Base-by-base conservation (phyloP, 129 eudicot species). In the Apium graveolens region DNA sequence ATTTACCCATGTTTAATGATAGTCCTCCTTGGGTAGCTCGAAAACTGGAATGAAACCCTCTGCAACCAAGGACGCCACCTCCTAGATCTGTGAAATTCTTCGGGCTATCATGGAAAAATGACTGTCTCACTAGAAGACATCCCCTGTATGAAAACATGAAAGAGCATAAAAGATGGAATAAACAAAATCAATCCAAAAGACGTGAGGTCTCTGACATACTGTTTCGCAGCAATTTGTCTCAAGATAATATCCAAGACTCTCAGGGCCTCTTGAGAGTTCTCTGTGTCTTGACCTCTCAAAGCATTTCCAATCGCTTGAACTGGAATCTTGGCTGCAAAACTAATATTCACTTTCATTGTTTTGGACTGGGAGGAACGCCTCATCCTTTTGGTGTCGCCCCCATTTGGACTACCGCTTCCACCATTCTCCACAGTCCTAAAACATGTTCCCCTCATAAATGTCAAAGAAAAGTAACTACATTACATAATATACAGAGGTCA, bases 31-130 rank as follows among this genome's bases (percentile, higher is more conserved):
- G 95, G 27, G 96, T 86, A 13, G 92, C 83, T 11, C 95, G 89
- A 41, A 93, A 93, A 76, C 98, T 93, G 1, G 97, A 91, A 76
- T 91, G 96, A 21, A 89, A 93, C 11, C 98, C 98, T 37, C 98
- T 48, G 51, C 98, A 93, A 1, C 98, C 98, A 21, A 89, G 89
- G 27, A 93, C 91, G 7, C 98, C 98, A n/a, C 98, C 98, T 11
- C 98, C 98, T 1, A 93, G 86, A 75, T 89, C 98, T 53, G 82
- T 78, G 74, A 87, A 93, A 77, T 86, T 91, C 75, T 73, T 85
- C 12, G 85, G 87, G 27, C 87, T 89, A 70, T 93, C 87, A 79
- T 89, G 90, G 75, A 91, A 91, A 75, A 89, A 91, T 8, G 96
- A 91, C 77, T 91, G 96, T 0, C 96, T 87, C 2, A 91, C 96